Evolutionary conservation across 2,329 filamentous ascomycete genomes (phyloP).

Genomic region (Pseudogymnoascus sp.): DNA sequence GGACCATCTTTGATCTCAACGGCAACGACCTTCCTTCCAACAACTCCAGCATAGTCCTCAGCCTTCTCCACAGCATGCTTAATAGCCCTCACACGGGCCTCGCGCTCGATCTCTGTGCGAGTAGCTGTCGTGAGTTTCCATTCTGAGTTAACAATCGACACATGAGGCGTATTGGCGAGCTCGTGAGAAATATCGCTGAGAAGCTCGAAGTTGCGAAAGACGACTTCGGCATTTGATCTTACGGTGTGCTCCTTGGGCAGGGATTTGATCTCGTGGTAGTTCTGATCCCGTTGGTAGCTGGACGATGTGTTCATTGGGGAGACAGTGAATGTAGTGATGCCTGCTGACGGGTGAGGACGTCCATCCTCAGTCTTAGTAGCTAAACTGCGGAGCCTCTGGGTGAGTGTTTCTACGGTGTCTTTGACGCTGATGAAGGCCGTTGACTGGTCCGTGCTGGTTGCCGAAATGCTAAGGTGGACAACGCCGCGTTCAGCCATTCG

Average conservation of each 20-base stretch:
- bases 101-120: conserved; percentile 15
- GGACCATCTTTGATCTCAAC: conserved; percentile 18
- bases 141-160: conserved; percentile 17
- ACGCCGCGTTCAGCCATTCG: conserved; percentile 20
- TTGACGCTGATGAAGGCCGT: conserved; percentile 9
- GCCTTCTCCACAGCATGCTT: conserved; percentile 20
- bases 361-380: conserved; percentile 18
- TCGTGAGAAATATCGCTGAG: conserved; percentile 16
- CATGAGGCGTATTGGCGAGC: conserved; percentile 18
- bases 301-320: conserved; percentile 16
- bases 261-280: not conserved
- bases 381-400: conserved; percentile 14
- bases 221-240: conserved; percentile 15
- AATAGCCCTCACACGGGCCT: conserved; percentile 20
- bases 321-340: conserved; percentile 20
- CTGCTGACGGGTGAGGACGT: conserved; percentile 17
- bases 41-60: conserved; percentile 18
- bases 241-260: conserved; percentile 15
- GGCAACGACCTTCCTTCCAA: conserved; percentile 17
- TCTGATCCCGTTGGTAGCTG: not conserved
- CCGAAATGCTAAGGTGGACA: conserved; percentile 15
- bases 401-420: conserved; percentile 13
- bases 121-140: conserved; percentile 19
- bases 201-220: conserved; percentile 19
- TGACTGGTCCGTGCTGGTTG: not conserved